These are phyloP conservation scores for Abortiporus biennis DNA, from an alignment of 1,284 basidiomycete genomes.

Conservation along the genomic window DNA sequence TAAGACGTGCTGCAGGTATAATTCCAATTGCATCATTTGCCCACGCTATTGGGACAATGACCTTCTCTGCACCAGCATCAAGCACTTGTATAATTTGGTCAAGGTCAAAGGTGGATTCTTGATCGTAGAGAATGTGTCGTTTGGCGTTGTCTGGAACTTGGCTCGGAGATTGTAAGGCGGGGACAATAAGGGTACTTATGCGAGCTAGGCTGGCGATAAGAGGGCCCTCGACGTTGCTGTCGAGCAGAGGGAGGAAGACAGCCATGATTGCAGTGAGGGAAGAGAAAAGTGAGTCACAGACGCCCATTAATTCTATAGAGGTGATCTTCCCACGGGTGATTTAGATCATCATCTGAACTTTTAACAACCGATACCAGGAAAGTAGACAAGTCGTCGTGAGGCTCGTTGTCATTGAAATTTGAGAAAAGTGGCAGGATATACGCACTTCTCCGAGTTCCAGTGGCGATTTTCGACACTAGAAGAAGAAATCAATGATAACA, in stretches of 20 bases:
- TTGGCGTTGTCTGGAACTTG: constrained; percentile 27
- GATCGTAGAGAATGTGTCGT: constrained; percentile 54
- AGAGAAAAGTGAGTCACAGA: constrained; percentile 3
- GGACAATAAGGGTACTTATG: constrained; percentile 70
- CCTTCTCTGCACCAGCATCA: constrained; percentile 72
- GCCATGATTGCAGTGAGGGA: constrained; percentile 32
- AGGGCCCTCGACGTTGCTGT: constrained; percentile 34
- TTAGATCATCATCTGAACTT: no score
- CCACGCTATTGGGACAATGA: constrained; percentile 63
- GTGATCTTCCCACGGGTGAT: constrained; percentile 2
- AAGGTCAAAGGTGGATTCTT: constrained; percentile 36
- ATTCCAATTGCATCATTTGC: constrained; percentile 62
- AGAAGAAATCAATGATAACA: no score
- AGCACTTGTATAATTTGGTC: constrained; percentile 64
- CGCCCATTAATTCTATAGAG: no score
- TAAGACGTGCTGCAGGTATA: constrained; percentile 68
- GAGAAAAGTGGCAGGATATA: no score
- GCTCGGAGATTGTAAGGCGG: constrained; percentile 24
- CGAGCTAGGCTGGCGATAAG: constrained; percentile 61
- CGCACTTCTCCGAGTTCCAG: no score
- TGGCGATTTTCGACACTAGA: no score
- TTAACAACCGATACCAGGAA: no score
- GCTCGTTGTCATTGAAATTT: no score
- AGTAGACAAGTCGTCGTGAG: no score
- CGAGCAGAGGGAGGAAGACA: constrained; percentile 57